A percentile compares a stretch with the other conserved stretches of the same genome.
Conservation (phyloP, 1,284 basidiomycete genomes). For the Agaricales sp. region DNA sequence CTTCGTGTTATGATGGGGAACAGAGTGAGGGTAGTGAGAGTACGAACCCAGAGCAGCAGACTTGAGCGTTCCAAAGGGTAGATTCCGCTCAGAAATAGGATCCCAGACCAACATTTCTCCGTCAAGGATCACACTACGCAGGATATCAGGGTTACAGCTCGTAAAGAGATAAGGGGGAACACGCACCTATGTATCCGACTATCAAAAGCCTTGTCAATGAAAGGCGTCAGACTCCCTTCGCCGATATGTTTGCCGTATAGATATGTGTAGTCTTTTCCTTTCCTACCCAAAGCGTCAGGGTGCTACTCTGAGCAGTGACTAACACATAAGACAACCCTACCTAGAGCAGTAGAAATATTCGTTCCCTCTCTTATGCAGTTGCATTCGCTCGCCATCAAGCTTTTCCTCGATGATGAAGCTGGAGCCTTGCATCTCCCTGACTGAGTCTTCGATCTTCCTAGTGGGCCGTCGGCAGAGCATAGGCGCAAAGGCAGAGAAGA, state of each 20-base stretch:
- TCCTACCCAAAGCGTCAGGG: conserved; percentile 34
- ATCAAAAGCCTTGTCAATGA: conserved; percentile 69
- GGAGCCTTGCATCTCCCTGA: conserved; percentile 69
- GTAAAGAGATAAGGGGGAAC: not conserved
- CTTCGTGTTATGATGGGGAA: conserved; percentile 3
- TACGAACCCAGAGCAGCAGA: conserved; percentile 71
- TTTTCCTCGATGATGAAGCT: conserved; percentile 91
- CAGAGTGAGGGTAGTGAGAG: not conserved
- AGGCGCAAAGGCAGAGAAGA: conserved; percentile 81
- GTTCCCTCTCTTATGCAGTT: conserved; percentile 82
- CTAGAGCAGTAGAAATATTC: conserved; percentile 89
- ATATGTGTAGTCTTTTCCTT: conserved; percentile 90
- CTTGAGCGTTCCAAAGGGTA: conserved; percentile 89
- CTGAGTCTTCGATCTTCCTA: conserved; percentile 67
- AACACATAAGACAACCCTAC: conserved; percentile 24
- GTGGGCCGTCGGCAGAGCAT: conserved; percentile 88
- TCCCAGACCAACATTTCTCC: conserved; percentile 98
- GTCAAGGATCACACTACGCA: conserved; percentile 75
- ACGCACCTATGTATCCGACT: conserved; percentile 70
- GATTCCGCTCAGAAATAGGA: conserved; percentile 72
- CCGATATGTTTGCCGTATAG: conserved; percentile 80
- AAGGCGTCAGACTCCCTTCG: conserved; percentile 78
- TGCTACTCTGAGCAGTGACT: conserved; percentile 3
- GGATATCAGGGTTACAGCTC: conserved; percentile 7
- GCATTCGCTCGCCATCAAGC: conserved; percentile 90